phyloP scores from a whole-genome alignment of 495 filamentous ascomycete genomes.

The Talaromyces stipitatus region DNA sequence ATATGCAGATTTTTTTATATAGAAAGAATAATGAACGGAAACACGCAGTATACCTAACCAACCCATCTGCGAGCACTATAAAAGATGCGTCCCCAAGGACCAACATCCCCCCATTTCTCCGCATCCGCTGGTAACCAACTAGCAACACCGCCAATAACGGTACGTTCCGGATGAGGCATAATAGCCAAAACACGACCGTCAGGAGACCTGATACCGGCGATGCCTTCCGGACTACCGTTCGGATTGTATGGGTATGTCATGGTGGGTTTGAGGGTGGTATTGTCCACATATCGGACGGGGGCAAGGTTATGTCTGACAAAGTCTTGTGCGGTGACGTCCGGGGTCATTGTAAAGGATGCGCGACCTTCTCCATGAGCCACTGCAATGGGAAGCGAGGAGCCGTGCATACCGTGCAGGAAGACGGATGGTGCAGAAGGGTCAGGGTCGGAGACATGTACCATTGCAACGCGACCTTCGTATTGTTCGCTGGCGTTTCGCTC shows the following conservation, averaged over 20 bases:
- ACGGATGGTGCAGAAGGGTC: constrained; percentile 56
- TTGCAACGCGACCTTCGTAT: constrained; percentile 83
- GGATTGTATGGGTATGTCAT: constrained; percentile 88
- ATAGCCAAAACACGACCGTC: constrained; percentile 86
- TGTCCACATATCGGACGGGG: constrained; percentile 77
- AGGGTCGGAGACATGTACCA: constrained; percentile 72
- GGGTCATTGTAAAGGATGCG: constrained; percentile 57
- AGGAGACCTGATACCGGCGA: constrained; percentile 70
- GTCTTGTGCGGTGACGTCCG: constrained; percentile 30
- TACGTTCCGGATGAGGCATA: constrained; percentile 96
- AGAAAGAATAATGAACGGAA: too few species aligned
- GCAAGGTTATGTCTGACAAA: constrained; percentile 58
- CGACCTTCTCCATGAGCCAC: constrained; percentile 91
- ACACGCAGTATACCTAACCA: constrained; percentile 29
- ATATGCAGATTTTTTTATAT: not conserved
- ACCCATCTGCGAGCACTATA: constrained; percentile 80
- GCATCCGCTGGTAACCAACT: constrained; percentile 64
- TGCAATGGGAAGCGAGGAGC: constrained; percentile 74
- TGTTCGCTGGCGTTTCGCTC: constrained; percentile 80
- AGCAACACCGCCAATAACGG: constrained; percentile 73
- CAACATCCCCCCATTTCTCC: constrained; percentile 75
- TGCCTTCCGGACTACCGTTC: constrained; percentile 81
- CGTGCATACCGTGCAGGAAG: constrained; percentile 88
- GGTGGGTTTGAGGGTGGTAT: constrained; percentile 58
- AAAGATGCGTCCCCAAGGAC: constrained; percentile 80